Evolutionary conservation across 768 basidiomycete genomes (phyloP).

Genomic region (Lactarius hengduanensis): DNA sequence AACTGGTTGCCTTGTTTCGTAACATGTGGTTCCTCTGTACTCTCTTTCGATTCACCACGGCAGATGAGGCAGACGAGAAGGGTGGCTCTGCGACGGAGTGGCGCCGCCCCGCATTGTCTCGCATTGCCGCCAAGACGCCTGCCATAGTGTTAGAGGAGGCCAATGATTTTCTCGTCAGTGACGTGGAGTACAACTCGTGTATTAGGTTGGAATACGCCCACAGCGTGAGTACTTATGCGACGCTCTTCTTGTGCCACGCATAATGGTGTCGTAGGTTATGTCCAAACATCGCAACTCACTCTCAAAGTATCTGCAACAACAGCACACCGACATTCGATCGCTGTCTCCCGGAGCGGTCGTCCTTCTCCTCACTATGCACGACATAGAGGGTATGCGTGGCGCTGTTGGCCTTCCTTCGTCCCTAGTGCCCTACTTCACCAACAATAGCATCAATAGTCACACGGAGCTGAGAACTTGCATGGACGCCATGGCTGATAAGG

Average conservation of each 20-base stretch:
- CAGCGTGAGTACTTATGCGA: constrained; percentile 48
- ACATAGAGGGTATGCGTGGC: constrained; percentile 85
- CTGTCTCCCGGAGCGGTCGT: constrained; percentile 82
- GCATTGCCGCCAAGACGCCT: constrained; percentile 86
- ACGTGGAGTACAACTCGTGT: constrained; percentile 90
- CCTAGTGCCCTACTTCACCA: constrained; percentile 82
- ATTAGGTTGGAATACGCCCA: constrained; percentile 82
- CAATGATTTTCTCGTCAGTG: constrained; percentile 79
- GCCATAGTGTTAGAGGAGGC: constrained; percentile 78
- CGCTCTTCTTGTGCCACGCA: not conserved
- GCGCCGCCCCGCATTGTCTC: constrained; percentile 70
- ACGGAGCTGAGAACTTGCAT: constrained; percentile 68
- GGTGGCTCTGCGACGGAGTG: constrained; percentile 72
- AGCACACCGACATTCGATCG: constrained; percentile 65
- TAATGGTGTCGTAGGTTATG: constrained; percentile 52
- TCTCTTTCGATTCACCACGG: constrained; percentile 74
- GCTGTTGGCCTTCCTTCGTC: constrained; percentile 77
- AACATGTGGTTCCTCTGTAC: constrained; percentile 94
- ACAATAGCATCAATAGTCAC: constrained; percentile 78
- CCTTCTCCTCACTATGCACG: constrained; percentile 81
- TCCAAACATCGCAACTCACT: constrained; percentile 64
- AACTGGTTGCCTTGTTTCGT: constrained; percentile 75
- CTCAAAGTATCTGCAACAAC: constrained; percentile 61
- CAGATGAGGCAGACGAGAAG: constrained; percentile 44
- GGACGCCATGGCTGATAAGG: constrained; percentile 86